phyloP scores from a whole-genome alignment of 805 yeast genomes.

The Candida chauliodis region DNA sequence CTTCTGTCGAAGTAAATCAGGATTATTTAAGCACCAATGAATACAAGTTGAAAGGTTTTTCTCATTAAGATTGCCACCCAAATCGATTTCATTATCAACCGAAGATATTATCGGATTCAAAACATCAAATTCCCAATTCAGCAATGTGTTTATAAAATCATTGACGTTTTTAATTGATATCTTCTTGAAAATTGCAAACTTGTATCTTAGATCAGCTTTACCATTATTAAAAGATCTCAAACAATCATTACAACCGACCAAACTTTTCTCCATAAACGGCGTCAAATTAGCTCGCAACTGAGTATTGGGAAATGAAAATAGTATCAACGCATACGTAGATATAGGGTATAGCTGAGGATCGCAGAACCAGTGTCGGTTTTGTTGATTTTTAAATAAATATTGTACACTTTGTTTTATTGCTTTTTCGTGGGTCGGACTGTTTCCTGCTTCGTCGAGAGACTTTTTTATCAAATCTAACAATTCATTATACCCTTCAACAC shows the following conservation, averaged over 20 bases:
- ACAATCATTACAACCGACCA: constrained; percentile 54
- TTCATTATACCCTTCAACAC: constrained; percentile 17
- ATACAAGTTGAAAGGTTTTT: not conserved
- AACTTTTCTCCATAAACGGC: constrained; percentile 31
- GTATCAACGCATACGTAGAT: constrained; percentile 51
- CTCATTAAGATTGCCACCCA: not conserved
- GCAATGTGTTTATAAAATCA: constrained; percentile 27
- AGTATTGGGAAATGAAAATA: constrained; percentile 56
- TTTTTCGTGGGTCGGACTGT: constrained; percentile 23
- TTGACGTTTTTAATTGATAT: constrained; percentile 30
- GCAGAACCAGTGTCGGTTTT: constrained; percentile 53
- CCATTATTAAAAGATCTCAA: constrained; percentile 50
- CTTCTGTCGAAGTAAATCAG: constrained; percentile 1
- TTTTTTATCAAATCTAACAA: constrained; percentile 21
- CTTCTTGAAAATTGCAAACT: constrained; percentile 49
- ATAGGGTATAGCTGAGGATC: constrained; percentile 45
- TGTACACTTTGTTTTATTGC: constrained; percentile 22
- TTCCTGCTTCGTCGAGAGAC: constrained; percentile 25
- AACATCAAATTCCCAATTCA: constrained; percentile 33
- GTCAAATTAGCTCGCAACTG: constrained; percentile 45
- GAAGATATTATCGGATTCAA: constrained; percentile 16
- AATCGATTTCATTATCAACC: not conserved
- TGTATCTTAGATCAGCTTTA: constrained; percentile 47
- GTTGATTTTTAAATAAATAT: constrained; percentile 17
- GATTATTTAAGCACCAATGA: constrained; percentile 11